Base-by-base conservation (phyloP, 768 basidiomycete species). In the Tricholoma sp. region DNA sequence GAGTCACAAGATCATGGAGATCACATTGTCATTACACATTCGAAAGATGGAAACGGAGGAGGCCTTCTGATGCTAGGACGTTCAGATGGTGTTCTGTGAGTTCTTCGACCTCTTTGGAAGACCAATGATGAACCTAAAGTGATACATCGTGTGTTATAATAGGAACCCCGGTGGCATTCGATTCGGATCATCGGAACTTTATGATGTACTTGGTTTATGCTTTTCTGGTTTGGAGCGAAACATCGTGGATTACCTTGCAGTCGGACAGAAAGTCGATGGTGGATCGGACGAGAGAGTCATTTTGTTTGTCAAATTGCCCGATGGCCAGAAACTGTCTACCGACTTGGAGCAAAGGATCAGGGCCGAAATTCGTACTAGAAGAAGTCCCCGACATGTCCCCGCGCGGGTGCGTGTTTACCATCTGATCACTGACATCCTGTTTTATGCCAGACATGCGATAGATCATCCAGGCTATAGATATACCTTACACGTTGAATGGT, bases 141-240 rank as follows among this genome's bases (percentile, higher is more conserved):
- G 66, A 61, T 65, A 68, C 65, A 71, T 61, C 48, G n/a, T n/a
- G n/a, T n/a, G n/a, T n/a, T n/a, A n/a, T n/a, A n/a, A 18, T 65
- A 86, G 84, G 61, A 92, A 91, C 65, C 89, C 90, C 24, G 87
- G 86, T 51, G 89, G 89, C n/a, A 81, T 91, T 61, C 80, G 89
- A 31, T 91, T 91, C 66, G 89, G 89, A 39, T 87, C 88, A 36
- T 80, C 87, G 41, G 91, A 91, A 70, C 79, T 91, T 33, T 91
- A 91, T 68, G 86, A 89, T 64, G 86, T 91, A 53, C 74, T 91
- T 39, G 89, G 89, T 59, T 64, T 74, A 36, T 79, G 77, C 62
- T 87, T 87, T 66, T 78, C 79, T 9, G 67, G 63, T 42, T 69
- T 70, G 29, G 71, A 73, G 57, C 65, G 74, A 58, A 63, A 68